Percentiles rank a stretch among this genome's conserved stretches.
Conservation (phyloP, 1,284 basidiomycete genomes). For the Irpex sp. region DNA sequence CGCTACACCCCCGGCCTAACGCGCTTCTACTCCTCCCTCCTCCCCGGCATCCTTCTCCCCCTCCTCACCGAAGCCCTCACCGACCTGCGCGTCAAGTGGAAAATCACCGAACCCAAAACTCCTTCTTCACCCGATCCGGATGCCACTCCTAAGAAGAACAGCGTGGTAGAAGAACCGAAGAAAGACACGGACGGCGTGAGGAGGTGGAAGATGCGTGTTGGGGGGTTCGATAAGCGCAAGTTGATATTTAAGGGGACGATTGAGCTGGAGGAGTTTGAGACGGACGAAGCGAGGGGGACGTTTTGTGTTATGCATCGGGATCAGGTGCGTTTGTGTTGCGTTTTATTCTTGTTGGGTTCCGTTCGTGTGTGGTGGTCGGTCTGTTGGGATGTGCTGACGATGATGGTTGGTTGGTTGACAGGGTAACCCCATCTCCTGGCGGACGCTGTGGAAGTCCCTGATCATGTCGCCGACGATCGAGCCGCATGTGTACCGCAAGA, state of each 20-base stretch:
- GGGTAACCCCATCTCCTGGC: slow-evolving; percentile 76
- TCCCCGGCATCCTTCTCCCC: slow-evolving; percentile 46
- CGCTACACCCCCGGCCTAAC: slow-evolving; percentile 73
- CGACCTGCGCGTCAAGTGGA: slow-evolving; percentile 47
- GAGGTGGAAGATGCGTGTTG: slow-evolving; percentile 49
- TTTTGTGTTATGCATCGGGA: slow-evolving; percentile 68
- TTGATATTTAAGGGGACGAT: slow-evolving; percentile 69
- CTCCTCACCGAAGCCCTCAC: slow-evolving; percentile 52
- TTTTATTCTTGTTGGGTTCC: background rate
- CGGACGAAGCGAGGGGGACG: slow-evolving; percentile 43
- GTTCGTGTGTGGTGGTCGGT: no score
- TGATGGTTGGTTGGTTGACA: slow-evolving; percentile 19
- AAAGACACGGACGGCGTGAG: slow-evolving; percentile 4
- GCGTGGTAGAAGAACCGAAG: slow-evolving; percentile 5
- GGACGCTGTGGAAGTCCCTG: slow-evolving; percentile 65
- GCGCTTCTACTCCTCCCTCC: slow-evolving; percentile 65
- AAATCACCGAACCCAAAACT: slow-evolving; percentile 26
- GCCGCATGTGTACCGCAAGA: slow-evolving; percentile 43
- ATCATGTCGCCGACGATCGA: slow-evolving; percentile 46
- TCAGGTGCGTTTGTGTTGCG: slow-evolving; percentile 35
- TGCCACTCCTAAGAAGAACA: no score
- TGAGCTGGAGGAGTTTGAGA: slow-evolving; percentile 54
- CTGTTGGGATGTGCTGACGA: background rate
- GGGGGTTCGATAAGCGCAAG: slow-evolving; percentile 59
- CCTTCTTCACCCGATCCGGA: no score